phyloP scores from a whole-genome alignment of 352 stramenopile species.

The Phytophthora ramorum region DNA sequence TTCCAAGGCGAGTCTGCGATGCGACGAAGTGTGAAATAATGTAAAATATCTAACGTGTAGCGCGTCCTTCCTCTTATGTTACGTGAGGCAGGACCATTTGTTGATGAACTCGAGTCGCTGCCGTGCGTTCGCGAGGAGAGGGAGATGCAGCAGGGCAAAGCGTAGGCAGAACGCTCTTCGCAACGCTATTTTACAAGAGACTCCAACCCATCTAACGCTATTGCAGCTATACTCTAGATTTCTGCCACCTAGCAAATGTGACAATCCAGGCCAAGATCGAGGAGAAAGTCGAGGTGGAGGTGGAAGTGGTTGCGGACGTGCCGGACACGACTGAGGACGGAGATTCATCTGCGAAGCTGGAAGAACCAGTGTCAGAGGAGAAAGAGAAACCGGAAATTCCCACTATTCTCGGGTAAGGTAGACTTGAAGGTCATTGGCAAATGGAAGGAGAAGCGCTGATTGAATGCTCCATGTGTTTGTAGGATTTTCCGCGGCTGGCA shows the following conservation, averaged over 20 bases:
- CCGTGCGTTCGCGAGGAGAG: slow-evolving; percentile 54
- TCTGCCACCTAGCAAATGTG: slow-evolving; percentile 71
- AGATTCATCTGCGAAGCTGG: slow-evolving; percentile 14
- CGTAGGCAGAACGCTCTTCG: slow-evolving; percentile 36
- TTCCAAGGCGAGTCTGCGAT: slow-evolving; percentile 40
- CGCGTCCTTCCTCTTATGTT: not conserved
- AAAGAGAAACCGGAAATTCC: slow-evolving; percentile 32
- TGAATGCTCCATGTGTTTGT: not conserved
- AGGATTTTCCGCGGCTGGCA: slow-evolving; percentile 84
- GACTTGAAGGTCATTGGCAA: not conserved
- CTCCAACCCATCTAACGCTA: slow-evolving; percentile 4
- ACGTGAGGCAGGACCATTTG: slow-evolving; percentile 46
- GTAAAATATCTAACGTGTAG: not conserved
- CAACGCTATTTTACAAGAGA: not conserved
- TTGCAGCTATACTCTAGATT: slow-evolving; percentile 58
- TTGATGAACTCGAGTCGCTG: slow-evolving; percentile 32
- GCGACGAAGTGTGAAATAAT: slow-evolving; percentile 7
- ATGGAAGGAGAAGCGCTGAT: not conserved
- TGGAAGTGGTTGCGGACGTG: slow-evolving; percentile 28
- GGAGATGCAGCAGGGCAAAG: slow-evolving; percentile 49
- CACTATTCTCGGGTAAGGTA: slow-evolving; percentile 62
- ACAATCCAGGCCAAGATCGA: slow-evolving; percentile 51
- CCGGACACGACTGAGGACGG: slow-evolving; percentile 11
- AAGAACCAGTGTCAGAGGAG: slow-evolving; percentile 21
- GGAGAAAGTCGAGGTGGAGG: slow-evolving; percentile 29